phyloP scores from a whole-genome alignment of 257 asterid genomes.

The Plantago major region DNA sequence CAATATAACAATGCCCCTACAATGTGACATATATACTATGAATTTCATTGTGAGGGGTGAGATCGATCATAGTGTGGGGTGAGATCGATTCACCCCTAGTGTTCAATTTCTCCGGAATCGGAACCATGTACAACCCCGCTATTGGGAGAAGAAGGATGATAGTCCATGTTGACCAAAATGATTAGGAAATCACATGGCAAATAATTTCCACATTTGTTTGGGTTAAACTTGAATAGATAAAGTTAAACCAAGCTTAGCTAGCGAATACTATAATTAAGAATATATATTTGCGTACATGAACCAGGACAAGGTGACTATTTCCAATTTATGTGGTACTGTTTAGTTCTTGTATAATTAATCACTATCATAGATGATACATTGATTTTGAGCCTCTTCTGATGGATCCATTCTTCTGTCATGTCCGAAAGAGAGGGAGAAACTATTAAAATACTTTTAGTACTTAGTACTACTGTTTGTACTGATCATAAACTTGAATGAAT shows the following conservation, averaged over 20 bases:
- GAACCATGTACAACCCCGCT: background rate
- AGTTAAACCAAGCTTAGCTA: no score
- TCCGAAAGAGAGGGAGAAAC: constrained; percentile 26
- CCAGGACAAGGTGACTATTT: constrained; percentile 55
- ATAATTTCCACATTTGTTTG: no score
- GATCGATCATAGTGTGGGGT: no score
- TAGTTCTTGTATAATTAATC: constrained; percentile 31
- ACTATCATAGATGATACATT: constrained; percentile 54
- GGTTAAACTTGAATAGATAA: no score
- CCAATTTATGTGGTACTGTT: constrained; percentile 19
- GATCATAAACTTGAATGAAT: constrained; percentile 7
- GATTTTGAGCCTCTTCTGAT: constrained; percentile 32
- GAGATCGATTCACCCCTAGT: no score
- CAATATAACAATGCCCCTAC: no score
- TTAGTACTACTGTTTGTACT: constrained; percentile 1
- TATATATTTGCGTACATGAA: constrained; percentile 73
- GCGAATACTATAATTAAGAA: constrained; percentile 20
- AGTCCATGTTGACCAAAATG: no score
- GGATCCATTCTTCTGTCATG: constrained; percentile 45
- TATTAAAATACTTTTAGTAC: constrained; percentile 14
- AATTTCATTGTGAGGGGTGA: no score
- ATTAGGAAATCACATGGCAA: no score
- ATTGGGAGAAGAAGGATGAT: no score
- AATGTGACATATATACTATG: no score
- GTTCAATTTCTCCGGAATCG: background rate